Evolutionary conservation across 306 rosid species (phyloP).

Genomic region (Fragaria ananassa): DNA sequence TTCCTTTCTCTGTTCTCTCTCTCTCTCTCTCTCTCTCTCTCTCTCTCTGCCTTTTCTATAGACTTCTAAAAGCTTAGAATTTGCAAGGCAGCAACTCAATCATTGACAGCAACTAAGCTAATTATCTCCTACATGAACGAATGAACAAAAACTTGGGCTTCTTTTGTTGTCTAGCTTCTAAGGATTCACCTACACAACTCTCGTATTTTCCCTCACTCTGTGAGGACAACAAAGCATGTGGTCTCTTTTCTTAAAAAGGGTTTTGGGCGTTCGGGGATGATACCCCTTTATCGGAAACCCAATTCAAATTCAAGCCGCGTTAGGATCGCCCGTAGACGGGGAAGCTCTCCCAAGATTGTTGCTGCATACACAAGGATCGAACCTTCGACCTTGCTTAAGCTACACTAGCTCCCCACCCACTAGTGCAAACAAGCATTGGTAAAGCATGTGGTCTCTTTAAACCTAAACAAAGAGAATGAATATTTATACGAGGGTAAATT

Average conservation of each 20-base stretch:
- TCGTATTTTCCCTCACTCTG: not conserved
- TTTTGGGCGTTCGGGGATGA: too few species aligned
- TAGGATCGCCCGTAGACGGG: too few species aligned
- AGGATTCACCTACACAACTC: not conserved
- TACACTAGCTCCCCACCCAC: too few species aligned
- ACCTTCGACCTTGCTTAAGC: too few species aligned
- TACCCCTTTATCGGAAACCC: too few species aligned
- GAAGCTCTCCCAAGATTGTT: too few species aligned
- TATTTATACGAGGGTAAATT: slow-evolving; percentile 4
- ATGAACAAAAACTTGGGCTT: not conserved
- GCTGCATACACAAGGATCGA: too few species aligned
- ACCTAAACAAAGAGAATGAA: slow-evolving; percentile 80
- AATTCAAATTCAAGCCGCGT: too few species aligned
- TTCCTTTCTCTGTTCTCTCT: not conserved
- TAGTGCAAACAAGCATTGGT: too few species aligned
- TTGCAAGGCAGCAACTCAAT: slow-evolving; percentile 44
- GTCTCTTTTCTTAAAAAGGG: too few species aligned
- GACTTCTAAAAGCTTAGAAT: slow-evolving; percentile 6
- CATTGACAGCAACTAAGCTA: slow-evolving; percentile 54
- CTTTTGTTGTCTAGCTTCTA: slow-evolving; percentile 41
- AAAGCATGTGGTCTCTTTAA: slow-evolving; percentile 59
- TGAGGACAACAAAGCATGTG: slow-evolving; percentile 38
- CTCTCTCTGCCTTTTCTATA: slow-evolving; percentile 4
- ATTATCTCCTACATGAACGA: slow-evolving; percentile 28
- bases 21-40: slow-evolving; percentile 14